Evolutionary conservation across 805 yeast genomes (phyloP), one percentile per base, ranked within the genome.

Genomic region (Scheffersomyces spartinae): DNA sequence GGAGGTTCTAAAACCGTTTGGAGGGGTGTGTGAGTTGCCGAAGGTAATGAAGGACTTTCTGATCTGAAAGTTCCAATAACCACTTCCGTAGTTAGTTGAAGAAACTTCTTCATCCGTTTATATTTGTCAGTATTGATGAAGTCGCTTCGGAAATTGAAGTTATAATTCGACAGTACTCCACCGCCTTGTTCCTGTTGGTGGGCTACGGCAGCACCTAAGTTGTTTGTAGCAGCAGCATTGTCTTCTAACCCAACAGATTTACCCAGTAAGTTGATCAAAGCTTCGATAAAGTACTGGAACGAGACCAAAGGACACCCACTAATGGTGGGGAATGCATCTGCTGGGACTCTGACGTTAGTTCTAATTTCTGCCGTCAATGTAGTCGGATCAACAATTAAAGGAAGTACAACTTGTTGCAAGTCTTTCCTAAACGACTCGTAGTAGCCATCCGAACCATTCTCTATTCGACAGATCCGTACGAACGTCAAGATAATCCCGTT

Each of bases 261-360:
- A 13, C 78, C 82, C 2, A 86, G 74, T 21, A 86, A 52, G 42
- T 85, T 85, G n/a, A 81, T 71, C 29, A 83, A 62, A 3, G 80
- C 85, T 45, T 85, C 96, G 9, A 85, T 55, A 43, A 78, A 81
- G 45, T 86, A 85, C 43, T 81, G 88, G 48, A 85, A 85, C 3
- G 84, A 65, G 6, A 84, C 83, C 24, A 76, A 52, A 2, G 71
- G 72, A 26, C 81, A 69, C 1, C 80, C 79, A 10, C 70, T 63
- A 9, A 83, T 80, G 0, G 94, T 81, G 1, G 95, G 93, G 44
- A 85, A 83, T 1, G 81, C 74, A 39, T 85, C 95, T 1, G 79
- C 70, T 0, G 96, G 95, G 0, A 85, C 74, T 33, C 74, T 61
- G 12, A 85, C 49, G 20, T 70, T 66, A 1, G 86, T 71, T 17